Evolutionary conservation across 2,329 filamentous ascomycete genomes (phyloP), one percentile per base, ranked within the genome.

Genomic region (Davidsoniella neocaledoniae): DNA sequence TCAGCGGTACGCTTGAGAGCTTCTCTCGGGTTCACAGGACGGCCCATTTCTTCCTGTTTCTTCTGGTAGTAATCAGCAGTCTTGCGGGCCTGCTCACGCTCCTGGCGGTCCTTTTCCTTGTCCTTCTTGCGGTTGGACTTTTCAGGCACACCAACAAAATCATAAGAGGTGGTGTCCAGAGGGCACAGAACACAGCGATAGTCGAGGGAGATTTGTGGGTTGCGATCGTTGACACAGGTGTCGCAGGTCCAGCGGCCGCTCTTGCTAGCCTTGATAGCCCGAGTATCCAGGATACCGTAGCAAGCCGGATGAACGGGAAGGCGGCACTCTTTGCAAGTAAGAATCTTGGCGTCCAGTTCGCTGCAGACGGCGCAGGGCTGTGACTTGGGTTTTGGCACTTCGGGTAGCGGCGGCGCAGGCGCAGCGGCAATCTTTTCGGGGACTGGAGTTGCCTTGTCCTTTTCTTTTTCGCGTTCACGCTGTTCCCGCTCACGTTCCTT

Each of bases 141-240:
- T 7, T 64, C 64, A 1, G 87, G 81, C 16, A 82, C 76, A 60
- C 93, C 87, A 55, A 91, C 79, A 57, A 94, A 79, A 54, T 94
- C 86, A 56, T 86, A 79, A 48, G 86, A 80, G 0, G 83, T 93
- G 57, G 77, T 72, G 51, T 86, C 81, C 12, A 94, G 75, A 12
- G 91, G 85, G 61, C 91, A 98, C 33, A 98, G 70, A 46, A 94
- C 82, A 64, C 91, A 98, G 66, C 90, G 84, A 64, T 96, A 96
- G 60, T 83, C 82, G 52, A 93, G 90, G n/a, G 91, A 95, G 42
- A 94, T 81, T 56, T 86, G 80, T 4, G 90, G 87, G 58, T 82
- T 90, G 62, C 87, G 86, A 61, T 98, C 91, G 60, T 98, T 98
- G 37, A 79, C 72, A 64, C 91, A 98, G 76, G 88, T 94, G 64